Percentiles rank a stretch among this genome's conserved stretches.
These are phyloP conservation scores for Amanita molliuscula DNA, from an alignment of 768 basidiomycete genomes.

Conservation along the genomic window DNA sequence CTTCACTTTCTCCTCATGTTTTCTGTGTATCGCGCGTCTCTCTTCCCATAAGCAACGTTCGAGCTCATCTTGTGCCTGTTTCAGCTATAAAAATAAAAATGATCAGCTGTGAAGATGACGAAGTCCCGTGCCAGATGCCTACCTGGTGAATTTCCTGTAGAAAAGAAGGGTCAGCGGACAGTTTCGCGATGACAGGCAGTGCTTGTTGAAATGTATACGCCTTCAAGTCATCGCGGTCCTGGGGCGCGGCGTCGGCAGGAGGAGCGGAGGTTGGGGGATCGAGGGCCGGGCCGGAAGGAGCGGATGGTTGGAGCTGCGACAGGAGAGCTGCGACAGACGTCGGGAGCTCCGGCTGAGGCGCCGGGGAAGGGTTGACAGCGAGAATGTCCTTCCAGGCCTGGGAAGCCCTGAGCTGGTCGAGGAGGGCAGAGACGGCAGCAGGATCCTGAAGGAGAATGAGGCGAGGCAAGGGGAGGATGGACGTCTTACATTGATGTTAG, in stretches of 20 bases:
- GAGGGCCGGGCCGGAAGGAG: not conserved
- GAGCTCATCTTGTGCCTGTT: constrained; percentile 57
- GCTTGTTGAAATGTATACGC: constrained; percentile 59
- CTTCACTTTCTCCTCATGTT: constrained; percentile 65
- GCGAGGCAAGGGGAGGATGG: constrained; percentile 6
- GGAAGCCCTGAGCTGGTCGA: constrained; percentile 59
- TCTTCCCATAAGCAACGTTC: constrained; percentile 65
- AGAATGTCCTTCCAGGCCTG: constrained; percentile 52
- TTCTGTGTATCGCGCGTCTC: constrained; percentile 46
- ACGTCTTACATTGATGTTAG: constrained; percentile 45
- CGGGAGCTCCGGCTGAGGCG: constrained; percentile 5
- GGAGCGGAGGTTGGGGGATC: not conserved
- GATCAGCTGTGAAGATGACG: not conserved
- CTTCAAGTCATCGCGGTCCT: constrained; percentile 30
- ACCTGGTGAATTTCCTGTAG: constrained; percentile 43
- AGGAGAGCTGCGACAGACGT: constrained; percentile 49
- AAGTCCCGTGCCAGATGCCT: constrained; percentile 6
- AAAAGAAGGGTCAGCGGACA: constrained; percentile 45
- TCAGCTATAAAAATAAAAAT: constrained; percentile 44
- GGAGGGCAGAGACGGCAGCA: constrained; percentile 53
- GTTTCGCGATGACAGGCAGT: constrained; percentile 49
- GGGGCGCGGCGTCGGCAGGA: not conserved
- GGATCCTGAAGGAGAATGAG: constrained; percentile 39
- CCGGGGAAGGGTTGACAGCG: not conserved
- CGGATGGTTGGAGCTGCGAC: constrained; percentile 38